Conservation (phyloP, 345 rosid species). For the Orychophragmus violaceus region DNA sequence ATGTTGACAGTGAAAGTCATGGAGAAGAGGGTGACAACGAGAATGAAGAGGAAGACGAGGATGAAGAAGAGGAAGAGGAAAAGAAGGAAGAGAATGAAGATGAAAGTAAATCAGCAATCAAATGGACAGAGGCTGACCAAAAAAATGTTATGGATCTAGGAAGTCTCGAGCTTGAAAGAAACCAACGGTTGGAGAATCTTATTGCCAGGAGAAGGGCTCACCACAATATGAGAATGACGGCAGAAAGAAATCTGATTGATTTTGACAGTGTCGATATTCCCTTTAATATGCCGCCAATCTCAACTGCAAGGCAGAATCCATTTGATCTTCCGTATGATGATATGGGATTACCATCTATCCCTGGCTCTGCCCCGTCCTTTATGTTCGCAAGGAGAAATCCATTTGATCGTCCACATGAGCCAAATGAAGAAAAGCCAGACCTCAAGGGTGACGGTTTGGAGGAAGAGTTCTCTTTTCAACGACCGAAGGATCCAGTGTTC, state of each 20-base stretch:
- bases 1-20: conserved; percentile 49
- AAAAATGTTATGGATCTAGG: conserved; percentile 92
- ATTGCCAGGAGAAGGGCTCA: conserved; percentile 90
- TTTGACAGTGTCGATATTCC: conserved; percentile 65
- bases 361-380: conserved; percentile 93
- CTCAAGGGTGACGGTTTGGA: conserved; percentile 70
- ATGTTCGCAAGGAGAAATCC: conserved; percentile 67
- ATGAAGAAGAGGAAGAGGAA: conserved; percentile 43
- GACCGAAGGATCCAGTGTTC: conserved; percentile 53
- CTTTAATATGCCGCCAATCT: conserved; percentile 53
- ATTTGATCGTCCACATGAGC: conserved; percentile 81
- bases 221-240: conserved; percentile 49
- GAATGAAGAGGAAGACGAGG: conserved; percentile 39
- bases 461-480: conserved; percentile 51
- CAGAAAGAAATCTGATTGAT: conserved; percentile 83
- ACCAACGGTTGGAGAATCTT: conserved; percentile 87
- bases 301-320: conserved; percentile 70
- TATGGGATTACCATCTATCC: conserved; percentile 56
- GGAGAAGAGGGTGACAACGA: conserved; percentile 49
- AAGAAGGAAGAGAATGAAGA: conserved; percentile 52
- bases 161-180: conserved; percentile 85
- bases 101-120: conserved; percentile 74
- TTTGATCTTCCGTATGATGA: conserved; percentile 70
- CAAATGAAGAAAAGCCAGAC: conserved; percentile 78
- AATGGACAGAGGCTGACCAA: conserved; percentile 93